Evolutionary conservation across 148 eudicot genomes (phyloP), one percentile per base, ranked within the genome.

Genomic region (Rhododendron griersonianum): DNA sequence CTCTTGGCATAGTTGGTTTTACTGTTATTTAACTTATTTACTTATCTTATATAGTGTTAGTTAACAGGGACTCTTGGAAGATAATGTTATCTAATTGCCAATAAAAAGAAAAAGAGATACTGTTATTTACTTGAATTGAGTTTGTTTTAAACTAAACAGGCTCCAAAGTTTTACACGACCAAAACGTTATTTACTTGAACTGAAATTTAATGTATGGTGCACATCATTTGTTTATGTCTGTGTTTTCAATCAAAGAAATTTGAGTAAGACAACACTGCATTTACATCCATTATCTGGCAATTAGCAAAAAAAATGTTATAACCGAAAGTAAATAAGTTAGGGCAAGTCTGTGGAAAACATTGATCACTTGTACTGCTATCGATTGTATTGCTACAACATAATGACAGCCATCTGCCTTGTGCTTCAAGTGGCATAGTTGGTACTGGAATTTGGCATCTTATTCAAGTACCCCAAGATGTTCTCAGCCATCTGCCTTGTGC

Each of bases 401-500:
- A 30, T 55, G 25, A 53, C 75, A 69, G 18, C 75, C 75, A 9
- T 69, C 18, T 21, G 30, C 48, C 57, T 45, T 37, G 50, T 11
- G 6, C 55, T 30, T 90, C 83, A 90, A 67, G 82, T 86, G 75
- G 92, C 89, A 84, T 91, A 91, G 50, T 91, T 91, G 57, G 89
- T 82, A 14, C 91, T 88, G 80, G 84, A 81, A 83, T 87, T 91
- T 2, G 98, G 96, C 92, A 93, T 90, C 84, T 92, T 91, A 74
- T 94, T 91, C 85, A 95, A 88, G 86, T 89, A 90, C 87, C 91
- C 87, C 84, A 95, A 90, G 71, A 95, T 94, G 88, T 90, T 95
- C 84, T 95, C 98, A 7, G 98, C 98, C 91, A 91, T 91, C 87
- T 93, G 89, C 88, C 94, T 92, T 23, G 93, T 95, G 59, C 86